Evolutionary conservation across 225 moss, liverwort and hornwort genomes (phyloP).

Genomic region (Ulota crispa): DNA sequence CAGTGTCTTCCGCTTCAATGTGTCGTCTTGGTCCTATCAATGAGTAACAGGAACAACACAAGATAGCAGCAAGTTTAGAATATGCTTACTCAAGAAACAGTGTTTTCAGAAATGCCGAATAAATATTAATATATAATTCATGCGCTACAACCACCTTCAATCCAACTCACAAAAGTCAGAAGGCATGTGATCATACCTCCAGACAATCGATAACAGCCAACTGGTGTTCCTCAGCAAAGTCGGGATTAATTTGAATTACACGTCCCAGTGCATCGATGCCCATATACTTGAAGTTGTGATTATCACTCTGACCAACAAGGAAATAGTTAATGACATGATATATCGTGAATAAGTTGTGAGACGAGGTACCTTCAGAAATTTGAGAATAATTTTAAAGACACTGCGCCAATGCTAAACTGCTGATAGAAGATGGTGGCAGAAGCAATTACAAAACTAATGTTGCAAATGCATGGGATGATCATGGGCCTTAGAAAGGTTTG

Average conservation of each 20-base stretch:
- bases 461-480: not conserved
- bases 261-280: constrained; percentile 96
- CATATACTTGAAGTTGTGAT: constrained; percentile 98
- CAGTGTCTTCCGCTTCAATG: constrained; percentile 91
- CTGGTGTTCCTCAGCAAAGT: constrained; percentile 95
- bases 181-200: constrained; percentile 48
- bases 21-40: constrained; percentile 94
- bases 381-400: not conserved
- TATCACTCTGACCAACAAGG: constrained; percentile 49
- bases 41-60: constrained; percentile 6
- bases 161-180: not conserved
- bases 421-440: not conserved
- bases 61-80: not conserved
- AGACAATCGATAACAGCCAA: constrained; percentile 96
- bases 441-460: not conserved
- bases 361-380: not conserved
- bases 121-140: not conserved
- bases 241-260: constrained; percentile 88
- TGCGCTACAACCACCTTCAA: not conserved
- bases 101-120: not conserved
- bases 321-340: not conserved
- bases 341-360: not conserved
- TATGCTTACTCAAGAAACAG: not conserved
- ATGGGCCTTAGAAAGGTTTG: not conserved
- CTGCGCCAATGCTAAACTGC: not conserved